These are phyloP conservation scores for Coemansia sp. DNA, from an alignment of 192 early-diverging fungal genomes.

Conservation along the genomic window DNA sequence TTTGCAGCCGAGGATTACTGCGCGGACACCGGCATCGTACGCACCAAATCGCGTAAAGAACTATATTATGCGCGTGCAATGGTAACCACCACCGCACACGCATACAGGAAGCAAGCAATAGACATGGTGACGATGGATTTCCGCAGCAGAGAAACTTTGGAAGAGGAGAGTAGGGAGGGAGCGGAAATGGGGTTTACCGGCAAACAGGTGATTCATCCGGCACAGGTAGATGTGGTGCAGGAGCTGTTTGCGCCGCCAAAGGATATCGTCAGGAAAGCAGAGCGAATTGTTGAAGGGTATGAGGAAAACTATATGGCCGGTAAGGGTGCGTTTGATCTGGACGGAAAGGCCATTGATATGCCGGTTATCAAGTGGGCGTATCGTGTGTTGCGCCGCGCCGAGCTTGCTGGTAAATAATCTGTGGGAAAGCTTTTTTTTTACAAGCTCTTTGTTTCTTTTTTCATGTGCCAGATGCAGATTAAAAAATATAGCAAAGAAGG, in stretches of 20 bases:
- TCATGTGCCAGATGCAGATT: background rate
- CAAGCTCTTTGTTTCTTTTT: background rate
- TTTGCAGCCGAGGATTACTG: conserved; percentile 97
- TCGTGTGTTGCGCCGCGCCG: conserved; percentile 66
- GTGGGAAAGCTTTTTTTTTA: background rate
- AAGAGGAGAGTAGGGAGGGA: conserved; percentile 84
- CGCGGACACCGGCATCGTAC: conserved; percentile 80
- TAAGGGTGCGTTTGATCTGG: conserved; percentile 86
- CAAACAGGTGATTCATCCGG: conserved; percentile 95
- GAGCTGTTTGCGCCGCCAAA: conserved; percentile 71
- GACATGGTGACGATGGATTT: conserved; percentile 94
- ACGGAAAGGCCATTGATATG: conserved; percentile 92
- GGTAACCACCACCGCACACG: conserved; percentile 79
- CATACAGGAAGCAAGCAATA: conserved; percentile 87
- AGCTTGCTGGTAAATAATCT: conserved; percentile 41
- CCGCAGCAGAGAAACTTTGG: conserved; percentile 64
- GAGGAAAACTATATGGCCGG: conserved; percentile 67
- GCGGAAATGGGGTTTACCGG: conserved; percentile 92
- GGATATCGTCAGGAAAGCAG: conserved; percentile 67
- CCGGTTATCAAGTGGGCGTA: conserved; percentile 92
- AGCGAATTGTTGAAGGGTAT: conserved; percentile 72
- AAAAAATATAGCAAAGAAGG: no score
- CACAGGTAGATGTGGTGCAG: conserved; percentile 85
- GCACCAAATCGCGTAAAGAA: conserved; percentile 74
- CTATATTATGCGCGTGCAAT: conserved; percentile 79